Evolutionary conservation across 176 grass and related monocot species (phyloP).

Genomic region (Zizania latifolia): DNA sequence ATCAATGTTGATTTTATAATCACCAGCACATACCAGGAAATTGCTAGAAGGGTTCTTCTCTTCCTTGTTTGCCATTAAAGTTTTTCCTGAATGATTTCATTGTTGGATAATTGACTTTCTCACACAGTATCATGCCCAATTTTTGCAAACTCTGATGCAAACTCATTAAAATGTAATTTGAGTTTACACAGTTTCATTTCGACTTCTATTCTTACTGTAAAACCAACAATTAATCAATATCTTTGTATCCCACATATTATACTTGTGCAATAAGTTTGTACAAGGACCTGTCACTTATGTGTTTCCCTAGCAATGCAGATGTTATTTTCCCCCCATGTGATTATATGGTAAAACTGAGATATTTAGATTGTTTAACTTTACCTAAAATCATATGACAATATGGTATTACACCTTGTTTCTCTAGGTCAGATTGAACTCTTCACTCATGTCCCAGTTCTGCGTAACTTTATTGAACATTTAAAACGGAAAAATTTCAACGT

Average conservation of each 20-base stretch:
- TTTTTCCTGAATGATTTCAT: background rate
- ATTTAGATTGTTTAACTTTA: background rate
- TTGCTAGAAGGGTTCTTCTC: constrained; percentile 78
- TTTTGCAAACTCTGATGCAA: too few relatives aligned
- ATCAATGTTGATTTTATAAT: constrained; percentile 99
- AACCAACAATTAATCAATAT: background rate
- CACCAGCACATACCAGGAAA: constrained; percentile 98
- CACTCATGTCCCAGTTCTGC: constrained; percentile 81
- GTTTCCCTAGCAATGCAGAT: background rate
- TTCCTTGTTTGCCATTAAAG: background rate
- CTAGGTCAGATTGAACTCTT: constrained; percentile 97
- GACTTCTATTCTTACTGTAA: background rate
- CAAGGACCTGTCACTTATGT: background rate
- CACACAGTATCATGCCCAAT: background rate
- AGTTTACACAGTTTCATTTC: too few relatives aligned
- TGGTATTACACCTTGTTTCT: constrained; percentile 26
- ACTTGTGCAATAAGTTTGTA: background rate
- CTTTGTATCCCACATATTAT: background rate
- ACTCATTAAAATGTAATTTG: background rate
- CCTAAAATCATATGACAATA: background rate
- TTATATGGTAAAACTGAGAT: background rate
- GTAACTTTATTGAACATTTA: constrained; percentile 77
- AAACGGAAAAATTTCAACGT: constrained; percentile 83
- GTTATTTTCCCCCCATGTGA: background rate
- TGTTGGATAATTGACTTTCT: background rate